phyloP scores from a whole-genome alignment of 2,329 filamentous ascomycete genomes.

The Sordariomycetes sp. region DNA sequence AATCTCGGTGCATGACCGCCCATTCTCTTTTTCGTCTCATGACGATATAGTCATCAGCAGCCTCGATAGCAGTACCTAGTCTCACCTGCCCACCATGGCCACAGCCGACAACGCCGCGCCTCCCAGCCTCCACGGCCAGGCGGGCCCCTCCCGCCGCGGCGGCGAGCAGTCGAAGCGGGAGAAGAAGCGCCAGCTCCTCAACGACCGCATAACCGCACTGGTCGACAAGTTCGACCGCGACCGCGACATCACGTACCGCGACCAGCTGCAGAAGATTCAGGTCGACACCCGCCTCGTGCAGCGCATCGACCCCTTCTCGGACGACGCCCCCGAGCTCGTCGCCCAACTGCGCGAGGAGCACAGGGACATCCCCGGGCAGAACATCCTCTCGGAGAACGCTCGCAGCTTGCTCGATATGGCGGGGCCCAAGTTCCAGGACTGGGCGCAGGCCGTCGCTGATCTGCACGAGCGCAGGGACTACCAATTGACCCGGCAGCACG shows the following conservation, averaged over 20 bases:
- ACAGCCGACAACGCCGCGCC: neutral
- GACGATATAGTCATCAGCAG: neutral
- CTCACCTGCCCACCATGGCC: neutral
- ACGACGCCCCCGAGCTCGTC: slow-evolving; percentile 60
- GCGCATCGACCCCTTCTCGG: slow-evolving; percentile 68
- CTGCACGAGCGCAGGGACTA: slow-evolving; percentile 79
- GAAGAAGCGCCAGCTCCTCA: slow-evolving; percentile 72
- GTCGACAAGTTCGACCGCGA: slow-evolving; percentile 68
- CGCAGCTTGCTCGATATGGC: slow-evolving; percentile 57
- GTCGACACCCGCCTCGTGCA: slow-evolving; percentile 78
- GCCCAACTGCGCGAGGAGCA: slow-evolving; percentile 46
- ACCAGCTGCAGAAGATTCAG: slow-evolving; percentile 85
- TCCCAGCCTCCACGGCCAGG: slow-evolving; percentile 8
- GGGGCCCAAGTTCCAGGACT: slow-evolving; percentile 74
- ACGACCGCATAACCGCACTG: slow-evolving; percentile 65
- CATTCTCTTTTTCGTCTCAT: neutral
- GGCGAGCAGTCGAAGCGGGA: slow-evolving; percentile 65
- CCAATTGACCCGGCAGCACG: slow-evolving; percentile 68
- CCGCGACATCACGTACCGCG: slow-evolving; percentile 71
- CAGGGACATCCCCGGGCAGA: slow-evolving; percentile 27
- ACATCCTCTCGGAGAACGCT: slow-evolving; percentile 24
- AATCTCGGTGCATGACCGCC: neutral
- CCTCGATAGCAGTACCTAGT: neutral
- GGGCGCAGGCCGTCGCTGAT: slow-evolving; percentile 77
- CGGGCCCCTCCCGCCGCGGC: slow-evolving; percentile 18